Evolutionary conservation across 2,329 filamentous ascomycete genomes (phyloP), one percentile per base, ranked within the genome.

Genomic region (Trichoderma sp.): DNA sequence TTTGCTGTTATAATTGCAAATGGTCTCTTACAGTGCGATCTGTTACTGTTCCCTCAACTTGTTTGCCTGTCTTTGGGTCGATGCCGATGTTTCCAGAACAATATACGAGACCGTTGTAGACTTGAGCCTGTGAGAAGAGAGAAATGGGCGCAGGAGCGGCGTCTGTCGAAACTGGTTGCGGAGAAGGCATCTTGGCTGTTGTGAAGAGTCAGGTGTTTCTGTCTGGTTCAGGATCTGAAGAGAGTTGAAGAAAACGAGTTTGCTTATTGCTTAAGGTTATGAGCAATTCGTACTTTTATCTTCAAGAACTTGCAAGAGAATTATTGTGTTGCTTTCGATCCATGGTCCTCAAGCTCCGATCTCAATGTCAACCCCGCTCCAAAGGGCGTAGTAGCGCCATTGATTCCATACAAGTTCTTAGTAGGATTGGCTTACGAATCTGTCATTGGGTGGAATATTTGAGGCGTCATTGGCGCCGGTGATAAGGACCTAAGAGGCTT

Each of bases 51-150:
- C 89, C 89, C 8, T 65, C 55, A 6, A 88, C 83, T 1, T 91
- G 71, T 71, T 86, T 82, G 23, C 81, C 82, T 0, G 87, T 88
- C 26, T 61, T 61, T 0, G 88, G 85, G 74, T 90, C 85, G 76
- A 88, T 82, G 12, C 87, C 87, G 47, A 92, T 84, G 73, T 84
- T 85, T 26, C 90, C 91, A 2, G 89, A 91, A 82, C 90, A 91
- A 82, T 91, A 92, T 28, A 92, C 88, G 78, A 91, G 88, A 75
- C 89, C 90, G 76, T 89, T 88, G 78, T 85, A 85, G 74, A 88
- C 84, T 75, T 90, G 83, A 50, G 88, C 88, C 76, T 91, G 87
- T 1, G 85, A 88, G 78, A 88, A 87, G 75, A 89, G 85, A 0
- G 87, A 86, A 47, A 88, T 79, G 85, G 87, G 74, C 0, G 74